Base-by-base conservation (phyloP, 495 filamentous ascomycete genomes). In the Penicillium samsonianum region DNA sequence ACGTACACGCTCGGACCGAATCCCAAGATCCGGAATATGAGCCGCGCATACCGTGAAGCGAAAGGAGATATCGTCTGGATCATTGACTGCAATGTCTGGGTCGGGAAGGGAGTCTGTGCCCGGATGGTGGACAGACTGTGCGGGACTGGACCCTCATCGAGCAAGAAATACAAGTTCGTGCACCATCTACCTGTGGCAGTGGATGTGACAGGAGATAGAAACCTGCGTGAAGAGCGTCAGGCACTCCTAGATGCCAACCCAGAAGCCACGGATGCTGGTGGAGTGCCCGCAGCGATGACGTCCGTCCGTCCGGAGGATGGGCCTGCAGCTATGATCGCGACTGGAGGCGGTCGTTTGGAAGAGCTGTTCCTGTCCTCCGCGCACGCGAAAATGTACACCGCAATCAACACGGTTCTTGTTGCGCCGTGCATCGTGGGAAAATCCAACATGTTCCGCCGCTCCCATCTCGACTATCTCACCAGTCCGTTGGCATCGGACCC, bases 1-100 rank as follows among this genome's bases (percentile, higher is more conserved):
- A 60, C 72, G 38, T 76, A 85, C 58, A 80, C 83, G 50, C 77
- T 98, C 48, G 95, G 95, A 0, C 95, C 95, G 5, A 99, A 99
- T 71, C 95, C 95, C 11, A 99, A 99, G 75, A 96, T 99, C 64
- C 82, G 95, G 22, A 99, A 98, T 65, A 89, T 98, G 84, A 97
- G 92, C 63, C 84, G 91, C 19, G 93, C 88, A 5, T 99, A 96
- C 65, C 77, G 95, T n/a, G 95, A 98, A 69, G 91, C 92, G 0
- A 90, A 89, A 57, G 90, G 90, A 0, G 92, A 97, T 66, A 83
- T 97, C 45, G 78, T 98, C 23, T 99, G 95, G 95, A 86, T 96
- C 44, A 83, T 96, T 23, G 95, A 99, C 70, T 96, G 92, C 74
- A 99, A 99, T 67, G 84, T 98, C 41, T 99, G 95, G 95, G 80